A percentile compares a stretch with the other conserved stretches of the same genome.
These are phyloP conservation scores for Fistulifera solaris DNA, from an alignment of 108 stramenopile genomes.

Conservation along the genomic window DNA sequence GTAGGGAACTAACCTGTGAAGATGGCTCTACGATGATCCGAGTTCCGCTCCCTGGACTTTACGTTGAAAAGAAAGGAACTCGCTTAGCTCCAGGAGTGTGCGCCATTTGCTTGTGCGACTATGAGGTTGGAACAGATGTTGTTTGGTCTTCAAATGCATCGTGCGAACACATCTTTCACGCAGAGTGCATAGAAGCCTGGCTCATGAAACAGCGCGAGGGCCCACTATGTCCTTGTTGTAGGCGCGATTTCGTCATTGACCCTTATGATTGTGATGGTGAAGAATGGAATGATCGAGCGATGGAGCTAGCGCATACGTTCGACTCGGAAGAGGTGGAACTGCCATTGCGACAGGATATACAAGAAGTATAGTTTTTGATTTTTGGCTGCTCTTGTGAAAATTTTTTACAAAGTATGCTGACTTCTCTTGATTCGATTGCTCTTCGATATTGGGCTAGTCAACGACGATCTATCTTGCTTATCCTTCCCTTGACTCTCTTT, in stretches of 20 bases:
- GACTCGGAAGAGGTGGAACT: too few relatives aligned
- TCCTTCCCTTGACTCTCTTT: too few relatives aligned
- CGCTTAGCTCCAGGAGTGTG: slow-evolving; percentile 48
- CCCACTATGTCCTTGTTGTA: slow-evolving; percentile 74
- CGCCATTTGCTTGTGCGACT: slow-evolving; percentile 61
- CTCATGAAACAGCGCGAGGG: slow-evolving; percentile 44
- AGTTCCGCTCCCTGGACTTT: slow-evolving; percentile 3
- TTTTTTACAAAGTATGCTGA: too few relatives aligned
- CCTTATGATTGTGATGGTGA: slow-evolving; percentile 20
- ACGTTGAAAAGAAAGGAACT: not conserved
- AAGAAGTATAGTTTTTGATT: too few relatives aligned
- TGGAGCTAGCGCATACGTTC: too few relatives aligned
- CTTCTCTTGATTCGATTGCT: too few relatives aligned
- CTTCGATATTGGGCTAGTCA: too few relatives aligned
- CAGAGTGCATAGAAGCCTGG: slow-evolving; percentile 73
- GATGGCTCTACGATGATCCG: not conserved
- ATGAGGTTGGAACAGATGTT: slow-evolving; percentile 41
- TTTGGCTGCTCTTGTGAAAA: too few relatives aligned
- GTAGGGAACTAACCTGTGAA: not conserved
- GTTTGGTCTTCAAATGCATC: slow-evolving; percentile 62
- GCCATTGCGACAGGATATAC: too few relatives aligned
- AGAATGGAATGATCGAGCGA: slow-evolving; percentile 4
- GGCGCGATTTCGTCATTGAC: slow-evolving; percentile 66
- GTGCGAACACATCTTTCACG: slow-evolving; percentile 69
- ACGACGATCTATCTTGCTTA: too few relatives aligned